Conservation (phyloP, 2,329 filamentous ascomycete genomes). For the Elsinoe perseae region DNA sequence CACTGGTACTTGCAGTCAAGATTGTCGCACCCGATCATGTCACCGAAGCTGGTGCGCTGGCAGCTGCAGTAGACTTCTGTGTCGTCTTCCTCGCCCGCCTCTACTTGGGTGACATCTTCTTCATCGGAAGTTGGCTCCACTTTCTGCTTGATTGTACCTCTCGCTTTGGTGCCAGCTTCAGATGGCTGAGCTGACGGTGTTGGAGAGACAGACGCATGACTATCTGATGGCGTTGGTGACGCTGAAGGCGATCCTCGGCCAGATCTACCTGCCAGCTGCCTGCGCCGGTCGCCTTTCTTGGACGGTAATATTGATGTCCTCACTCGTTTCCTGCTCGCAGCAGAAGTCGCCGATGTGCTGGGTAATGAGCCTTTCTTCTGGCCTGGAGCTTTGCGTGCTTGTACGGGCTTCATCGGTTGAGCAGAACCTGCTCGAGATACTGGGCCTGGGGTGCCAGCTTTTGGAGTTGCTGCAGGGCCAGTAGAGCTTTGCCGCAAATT, state of each 20-base stretch:
- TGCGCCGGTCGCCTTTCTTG: slow-evolving; percentile 28
- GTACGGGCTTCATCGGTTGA: slow-evolving; percentile 38
- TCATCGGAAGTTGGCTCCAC: slow-evolving; percentile 19
- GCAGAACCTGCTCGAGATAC: slow-evolving; percentile 50
- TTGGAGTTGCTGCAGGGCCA: slow-evolving; percentile 55
- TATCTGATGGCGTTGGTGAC: slow-evolving; percentile 26
- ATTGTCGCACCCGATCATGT: slow-evolving; percentile 87
- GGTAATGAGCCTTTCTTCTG: slow-evolving; percentile 47
- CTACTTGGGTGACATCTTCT: slow-evolving; percentile 26
- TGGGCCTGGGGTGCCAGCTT: slow-evolving; percentile 45
- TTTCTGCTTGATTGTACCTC: slow-evolving; percentile 9
- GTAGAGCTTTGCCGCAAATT: slow-evolving; percentile 53
- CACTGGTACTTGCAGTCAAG: slow-evolving; percentile 73
- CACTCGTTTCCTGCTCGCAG: slow-evolving; percentile 21
- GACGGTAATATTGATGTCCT: slow-evolving; percentile 11
- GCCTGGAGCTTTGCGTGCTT: slow-evolving; percentile 26
- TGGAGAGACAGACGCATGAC: slow-evolving; percentile 25
- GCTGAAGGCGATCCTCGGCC: slow-evolving; percentile 26
- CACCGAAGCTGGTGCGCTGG: slow-evolving; percentile 74
- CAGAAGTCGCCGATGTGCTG: slow-evolving; percentile 24
- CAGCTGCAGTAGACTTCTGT: slow-evolving; percentile 74
- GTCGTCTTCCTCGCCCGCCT: slow-evolving; percentile 62
- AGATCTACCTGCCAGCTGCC: slow-evolving; percentile 24
- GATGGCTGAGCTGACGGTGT: slow-evolving; percentile 28
- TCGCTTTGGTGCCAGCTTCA: slow-evolving; percentile 21